Base-by-base conservation (phyloP, 768 basidiomycete species). In the Leccinellum albellum region DNA sequence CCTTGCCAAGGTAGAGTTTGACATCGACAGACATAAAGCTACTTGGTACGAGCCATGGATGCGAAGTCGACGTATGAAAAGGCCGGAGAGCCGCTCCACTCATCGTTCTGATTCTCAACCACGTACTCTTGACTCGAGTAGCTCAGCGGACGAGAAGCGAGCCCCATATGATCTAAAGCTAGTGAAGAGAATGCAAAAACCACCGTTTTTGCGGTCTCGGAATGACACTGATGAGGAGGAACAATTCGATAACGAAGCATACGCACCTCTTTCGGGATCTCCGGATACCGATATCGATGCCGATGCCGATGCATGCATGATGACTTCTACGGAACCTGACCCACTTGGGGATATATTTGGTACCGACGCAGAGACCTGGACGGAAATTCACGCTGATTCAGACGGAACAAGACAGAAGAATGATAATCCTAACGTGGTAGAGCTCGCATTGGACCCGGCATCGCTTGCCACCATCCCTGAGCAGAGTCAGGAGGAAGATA, bases 1-100 rank as follows among this genome's bases (percentile, higher is more conserved):
- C 55, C 80, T 98, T 28, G 95, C 94, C 50, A 95, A 95, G 71
- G 85, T 98, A 13, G 94, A 98, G 70, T 97, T 98, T 64, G 93
- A 97, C 69, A 87, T 98, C 63, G 95, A 97, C 71, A 78, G 78
- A 37, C 76, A 82, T 52, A 86, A 79, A 61, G 94, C 93, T 2
- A 75, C 75, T 3, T 97, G 94, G 94, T 94, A 87, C 61, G 86
- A 86, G n/a, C 85, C 86, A 8, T 96, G 91, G 91, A 58, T 85
- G 26, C 79, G 84, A 55, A 89, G 85, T 64, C 75, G 89, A 55
- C 78, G 78, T 56, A 74, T 77, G 48, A 88, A 83, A 68, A 76
- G 88, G 24, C 66, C 76, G 33, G 80, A 78, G 61, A 81, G 79
- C 59, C 65, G 73, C 45, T 62, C 70, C 20, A 68, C 70, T 42